Evolutionary conservation across 192 early-diverging fungal species (phyloP).

Genomic region (Backusella tuberculispora): DNA sequence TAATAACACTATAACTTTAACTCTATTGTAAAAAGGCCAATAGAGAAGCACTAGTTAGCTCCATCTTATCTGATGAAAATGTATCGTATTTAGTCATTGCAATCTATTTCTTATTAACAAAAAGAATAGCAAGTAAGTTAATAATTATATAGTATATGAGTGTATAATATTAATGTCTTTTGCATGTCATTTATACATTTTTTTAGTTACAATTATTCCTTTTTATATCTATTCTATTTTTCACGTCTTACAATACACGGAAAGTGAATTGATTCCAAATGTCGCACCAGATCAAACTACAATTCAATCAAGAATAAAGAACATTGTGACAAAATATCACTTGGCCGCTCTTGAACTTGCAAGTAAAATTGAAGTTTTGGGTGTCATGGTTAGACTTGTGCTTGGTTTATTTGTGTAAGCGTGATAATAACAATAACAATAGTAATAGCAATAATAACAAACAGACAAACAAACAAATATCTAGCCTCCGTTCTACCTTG

Average conservation of each 20-base stretch:
- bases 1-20: neutral
- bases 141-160: neutral
- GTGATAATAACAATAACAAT: neutral
- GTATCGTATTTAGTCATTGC: constrained; percentile 26
- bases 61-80: constrained; percentile 39
- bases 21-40: constrained; percentile 16
- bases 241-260: constrained; percentile 30
- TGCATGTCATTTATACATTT: neutral
- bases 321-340: constrained; percentile 59
- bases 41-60: neutral
- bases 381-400: constrained; percentile 66
- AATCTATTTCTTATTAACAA: constrained; percentile 33
- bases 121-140: constrained; percentile 34
- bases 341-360: constrained; percentile 59
- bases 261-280: constrained; percentile 17
- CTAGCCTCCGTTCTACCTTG: constrained; percentile 34
- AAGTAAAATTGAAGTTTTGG: constrained; percentile 68
- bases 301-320: constrained; percentile 50
- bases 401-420: constrained; percentile 57
- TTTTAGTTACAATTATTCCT: constrained; percentile 33
- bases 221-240: constrained; percentile 35
- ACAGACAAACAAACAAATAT: neutral
- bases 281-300: constrained; percentile 37
- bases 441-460: neutral
- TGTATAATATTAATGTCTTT: too few species aligned